Percentiles rank a stretch among this genome's conserved stretches.
phyloP scores from a whole-genome alignment of 106 monocot species.

The Vanilla planifolia region DNA sequence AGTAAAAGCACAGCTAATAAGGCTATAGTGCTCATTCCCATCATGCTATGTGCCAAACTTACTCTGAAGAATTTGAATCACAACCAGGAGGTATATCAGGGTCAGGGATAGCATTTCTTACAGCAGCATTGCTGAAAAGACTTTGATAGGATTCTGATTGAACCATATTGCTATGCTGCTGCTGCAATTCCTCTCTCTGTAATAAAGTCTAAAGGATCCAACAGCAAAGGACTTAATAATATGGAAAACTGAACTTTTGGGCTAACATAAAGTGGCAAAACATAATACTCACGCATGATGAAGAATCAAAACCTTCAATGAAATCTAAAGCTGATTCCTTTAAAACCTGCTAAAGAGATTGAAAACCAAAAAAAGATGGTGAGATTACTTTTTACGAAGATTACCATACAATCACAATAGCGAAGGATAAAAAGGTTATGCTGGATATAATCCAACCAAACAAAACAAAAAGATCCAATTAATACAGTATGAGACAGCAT shows the following conservation, averaged over 20 bases:
- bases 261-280: neutral
- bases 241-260: neutral
- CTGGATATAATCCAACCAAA: too few relatives aligned
- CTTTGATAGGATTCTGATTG: conserved; percentile 23
- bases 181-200: conserved; percentile 48
- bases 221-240: neutral
- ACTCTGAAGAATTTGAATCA: conserved; percentile 46
- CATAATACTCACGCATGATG: conserved; percentile 48
- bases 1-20: neutral
- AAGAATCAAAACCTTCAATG: conserved; percentile 69
- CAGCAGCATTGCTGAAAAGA: conserved; percentile 37
- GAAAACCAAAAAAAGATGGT: neutral
- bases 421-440: too few relatives aligned
- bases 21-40: neutral
- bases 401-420: too few relatives aligned
- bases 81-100: conserved; percentile 45
- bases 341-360: conserved; percentile 35
- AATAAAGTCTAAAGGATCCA: conserved; percentile 34
- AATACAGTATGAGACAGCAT: too few relatives aligned
- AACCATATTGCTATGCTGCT: conserved; percentile 16
- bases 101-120: conserved; percentile 59
- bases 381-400: too few relatives aligned
- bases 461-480: too few relatives aligned
- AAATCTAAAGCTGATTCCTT: conserved; percentile 65
- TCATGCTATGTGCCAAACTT: conserved; percentile 8